phyloP scores from a whole-genome alignment of 139 green algal species.

The Axilococcus clingmanii region DNA sequence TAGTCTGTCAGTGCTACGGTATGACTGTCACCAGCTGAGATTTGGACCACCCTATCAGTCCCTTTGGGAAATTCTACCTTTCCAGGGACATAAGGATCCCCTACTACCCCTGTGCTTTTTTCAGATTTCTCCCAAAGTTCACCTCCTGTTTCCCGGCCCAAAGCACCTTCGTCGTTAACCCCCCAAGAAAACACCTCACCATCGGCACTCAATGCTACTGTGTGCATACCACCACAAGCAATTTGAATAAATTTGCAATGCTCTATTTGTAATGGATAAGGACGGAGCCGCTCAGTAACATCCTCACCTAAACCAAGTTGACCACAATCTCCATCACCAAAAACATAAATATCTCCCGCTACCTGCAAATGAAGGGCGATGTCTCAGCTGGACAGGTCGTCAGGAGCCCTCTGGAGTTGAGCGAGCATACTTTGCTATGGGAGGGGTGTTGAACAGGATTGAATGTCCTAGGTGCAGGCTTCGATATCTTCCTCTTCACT shows the following conservation, averaged over 20 bases:
- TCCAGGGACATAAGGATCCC: constrained; percentile 37
- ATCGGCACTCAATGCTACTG: constrained; percentile 47
- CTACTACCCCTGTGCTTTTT: constrained; percentile 3
- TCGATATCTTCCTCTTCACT: no score
- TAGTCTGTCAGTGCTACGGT: constrained; percentile 54
- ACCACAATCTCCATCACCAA: constrained; percentile 49
- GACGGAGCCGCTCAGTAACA: constrained; percentile 32
- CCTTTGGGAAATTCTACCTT: constrained; percentile 30
- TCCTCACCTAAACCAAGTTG: constrained; percentile 58
- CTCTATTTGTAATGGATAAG: constrained; percentile 18
- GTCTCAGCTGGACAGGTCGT: no score
- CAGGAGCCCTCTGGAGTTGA: no score
- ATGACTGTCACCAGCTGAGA: constrained; percentile 72
- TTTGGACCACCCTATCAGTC: constrained; percentile 38
- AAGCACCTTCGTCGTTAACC: constrained; percentile 86
- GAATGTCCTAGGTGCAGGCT: no score
- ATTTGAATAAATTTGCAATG: constrained; percentile 40
- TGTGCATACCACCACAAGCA: constrained; percentile 83
- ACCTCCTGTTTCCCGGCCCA: constrained; percentile 55
- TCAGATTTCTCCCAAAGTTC: constrained; percentile 37
- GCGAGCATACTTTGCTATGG: no score
- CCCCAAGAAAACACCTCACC: constrained; percentile 66
- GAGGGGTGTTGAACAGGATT: no score
- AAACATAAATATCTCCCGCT: constrained; percentile 34
- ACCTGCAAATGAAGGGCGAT: no score